These are phyloP conservation scores for Aspergillus sclerotialis DNA, from an alignment of 2,329 filamentous ascomycete species.

Conservation along the genomic window DNA sequence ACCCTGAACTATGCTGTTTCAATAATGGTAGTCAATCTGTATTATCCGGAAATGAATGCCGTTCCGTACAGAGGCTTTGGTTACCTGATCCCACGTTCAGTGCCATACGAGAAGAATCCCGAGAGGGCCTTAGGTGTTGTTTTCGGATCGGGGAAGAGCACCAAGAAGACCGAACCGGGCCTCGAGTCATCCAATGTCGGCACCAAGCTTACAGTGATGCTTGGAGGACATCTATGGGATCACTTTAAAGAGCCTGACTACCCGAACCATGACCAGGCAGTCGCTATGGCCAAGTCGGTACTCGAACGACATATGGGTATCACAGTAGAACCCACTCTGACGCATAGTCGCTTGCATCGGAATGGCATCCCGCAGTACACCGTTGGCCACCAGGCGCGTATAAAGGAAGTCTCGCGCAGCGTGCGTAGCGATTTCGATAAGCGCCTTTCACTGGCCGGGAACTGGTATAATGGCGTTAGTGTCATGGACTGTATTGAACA, in stretches of 20 bases:
- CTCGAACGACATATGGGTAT: slow-evolving; percentile 71
- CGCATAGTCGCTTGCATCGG: slow-evolving; percentile 53
- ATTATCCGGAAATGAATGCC: slow-evolving; percentile 61
- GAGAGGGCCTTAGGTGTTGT: slow-evolving; percentile 84
- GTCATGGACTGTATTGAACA: slow-evolving; percentile 51
- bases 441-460: slow-evolving; percentile 56
- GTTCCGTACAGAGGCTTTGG: slow-evolving; percentile 70
- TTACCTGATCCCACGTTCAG: slow-evolving; percentile 76
- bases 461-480: slow-evolving; percentile 45
- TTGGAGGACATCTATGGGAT: slow-evolving; percentile 91
- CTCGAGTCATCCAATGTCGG: too few species aligned
- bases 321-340: slow-evolving; percentile 53
- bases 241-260: slow-evolving; percentile 46
- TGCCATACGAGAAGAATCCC: slow-evolving; percentile 65
- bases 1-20: slow-evolving; percentile 58
- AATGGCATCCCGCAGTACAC: slow-evolving; percentile 88
- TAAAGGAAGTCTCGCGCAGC: slow-evolving; percentile 51
- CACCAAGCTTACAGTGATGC: slow-evolving; percentile 88
- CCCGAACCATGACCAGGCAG: slow-evolving; percentile 60
- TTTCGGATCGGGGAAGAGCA: slow-evolving; percentile 71
- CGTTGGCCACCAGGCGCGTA: slow-evolving; percentile 64
- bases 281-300: slow-evolving; percentile 62
- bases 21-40: slow-evolving; percentile 90
- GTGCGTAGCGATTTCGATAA: slow-evolving; percentile 53
- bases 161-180: slow-evolving; percentile 47